Evolutionary conservation across 768 basidiomycete genomes (phyloP), one percentile per base, ranked within the genome.

Genomic region (Boletellus ananiceps): DNA sequence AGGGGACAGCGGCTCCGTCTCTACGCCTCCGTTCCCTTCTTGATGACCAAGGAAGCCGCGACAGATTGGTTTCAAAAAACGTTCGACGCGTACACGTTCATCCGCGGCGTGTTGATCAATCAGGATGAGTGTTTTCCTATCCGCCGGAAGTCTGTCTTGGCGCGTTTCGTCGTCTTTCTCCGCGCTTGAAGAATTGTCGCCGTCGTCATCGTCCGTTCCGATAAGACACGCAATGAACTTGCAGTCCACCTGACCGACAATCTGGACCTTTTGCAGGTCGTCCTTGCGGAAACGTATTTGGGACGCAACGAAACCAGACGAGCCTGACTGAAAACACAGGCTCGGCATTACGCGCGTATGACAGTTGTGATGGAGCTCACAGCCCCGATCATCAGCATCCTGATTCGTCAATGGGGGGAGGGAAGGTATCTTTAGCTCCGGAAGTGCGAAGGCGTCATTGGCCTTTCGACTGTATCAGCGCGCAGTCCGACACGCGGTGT

Each of bases 41-140:
- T 68, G 71, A 47, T 74, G 63, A 15, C 46, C 50, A 52, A 84
- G 75, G 64, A 80, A 92, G 13, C 83, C 84, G 40, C 74, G 64
- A 68, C 90, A 93, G n/a, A 93, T 63, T 40, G 82, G 80, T 54
- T 74, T 76, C 57, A 95, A 74, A 64, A 90, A 87, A 23, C 72
- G 69, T 69, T 99, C 96, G 50, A 98, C 90, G 18, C 94, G 83
- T 39, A 97, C 73, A 18, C 96, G 83, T 68, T 99, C 96, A 63
- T 96, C 92, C n/a, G 94, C 95, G 12, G 96, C 96, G 64, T 99
- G 96, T 66, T 99, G 96, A 71, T 99, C 96, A 40, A 99, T 76
- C 44, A 98, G 75, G 29, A 95, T 73, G 27, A 98, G 76, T 2
- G 69, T 62, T 46, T 56, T 57, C 39, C 49, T 54, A 35, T 36